Evolutionary conservation across 2,329 filamentous ascomycete genomes (phyloP).

Genomic region (Exserohilum turcica): DNA sequence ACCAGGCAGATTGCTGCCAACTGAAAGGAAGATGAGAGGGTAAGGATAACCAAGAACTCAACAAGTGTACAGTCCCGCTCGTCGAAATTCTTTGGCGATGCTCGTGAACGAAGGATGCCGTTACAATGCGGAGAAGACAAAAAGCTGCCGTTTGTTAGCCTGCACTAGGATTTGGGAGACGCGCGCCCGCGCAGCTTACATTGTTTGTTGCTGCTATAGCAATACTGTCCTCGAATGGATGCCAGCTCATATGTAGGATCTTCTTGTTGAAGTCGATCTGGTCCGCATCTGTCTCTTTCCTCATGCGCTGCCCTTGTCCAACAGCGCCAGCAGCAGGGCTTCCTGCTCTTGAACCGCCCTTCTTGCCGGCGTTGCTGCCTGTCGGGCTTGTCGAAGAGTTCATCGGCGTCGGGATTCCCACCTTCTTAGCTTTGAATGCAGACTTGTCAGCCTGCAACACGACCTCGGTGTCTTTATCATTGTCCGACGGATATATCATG

Average conservation of each 20-base stretch:
- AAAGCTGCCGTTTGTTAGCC: slow-evolving; percentile 52
- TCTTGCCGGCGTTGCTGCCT: slow-evolving; percentile 73
- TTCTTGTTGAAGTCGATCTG: slow-evolving; percentile 99
- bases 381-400: slow-evolving; percentile 78
- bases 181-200: slow-evolving; percentile 63
- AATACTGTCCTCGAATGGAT: slow-evolving; percentile 99
- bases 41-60: slow-evolving; percentile 37
- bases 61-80: slow-evolving; percentile 36
- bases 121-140: slow-evolving; percentile 62
- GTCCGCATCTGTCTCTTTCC: slow-evolving; percentile 98
- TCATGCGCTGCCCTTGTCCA: slow-evolving; percentile 89
- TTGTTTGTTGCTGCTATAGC: slow-evolving; percentile 99
- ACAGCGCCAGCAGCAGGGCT: slow-evolving; percentile 76
- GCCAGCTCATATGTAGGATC: slow-evolving; percentile 99
- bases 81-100: slow-evolving; percentile 30
- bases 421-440: slow-evolving; percentile 99
- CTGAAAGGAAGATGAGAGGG: slow-evolving; percentile 36
- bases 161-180: not conserved
- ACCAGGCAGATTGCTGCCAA: slow-evolving; percentile 31
- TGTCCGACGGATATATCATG: slow-evolving; percentile 99
- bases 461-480: slow-evolving; percentile 94
- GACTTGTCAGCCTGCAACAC: slow-evolving; percentile 98
- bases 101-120: slow-evolving; percentile 26
- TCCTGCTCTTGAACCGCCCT: slow-evolving; percentile 82
- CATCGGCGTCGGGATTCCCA: slow-evolving; percentile 96